A percentile compares a stretch with the other conserved stretches of the same genome.
These are phyloP conservation scores for Colletotrichum filicis DNA, from an alignment of 2,329 filamentous ascomycete species.

Conservation along the genomic window DNA sequence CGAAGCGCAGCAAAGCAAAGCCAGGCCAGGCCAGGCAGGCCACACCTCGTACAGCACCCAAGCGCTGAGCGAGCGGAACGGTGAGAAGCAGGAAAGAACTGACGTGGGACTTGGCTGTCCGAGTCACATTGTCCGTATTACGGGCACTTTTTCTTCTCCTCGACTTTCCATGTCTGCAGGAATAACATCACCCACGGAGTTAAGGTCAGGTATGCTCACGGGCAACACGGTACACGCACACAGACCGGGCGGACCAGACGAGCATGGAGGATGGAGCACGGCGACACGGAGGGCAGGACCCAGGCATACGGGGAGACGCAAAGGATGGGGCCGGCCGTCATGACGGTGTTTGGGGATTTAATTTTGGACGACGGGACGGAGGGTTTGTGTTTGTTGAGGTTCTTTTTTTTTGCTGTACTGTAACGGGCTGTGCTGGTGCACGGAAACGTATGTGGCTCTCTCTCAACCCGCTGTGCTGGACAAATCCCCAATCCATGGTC, in stretches of 20 bases:
- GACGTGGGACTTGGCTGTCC: not conserved
- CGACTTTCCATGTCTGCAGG: not conserved
- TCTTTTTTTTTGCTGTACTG: not conserved
- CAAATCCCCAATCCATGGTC: not conserved
- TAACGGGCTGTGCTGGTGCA: not conserved
- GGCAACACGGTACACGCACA: not conserved
- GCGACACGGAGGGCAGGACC: slow-evolving; percentile 18
- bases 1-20: too few relatives aligned
- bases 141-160: not conserved
- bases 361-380: slow-evolving; percentile 30
- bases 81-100: not conserved
- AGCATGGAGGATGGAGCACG: not conserved
- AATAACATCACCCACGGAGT: not conserved
- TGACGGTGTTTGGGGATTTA: slow-evolving; percentile 26
- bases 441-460: not conserved
- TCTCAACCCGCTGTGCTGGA: too few relatives aligned
- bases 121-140: not conserved
- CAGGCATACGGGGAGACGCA: slow-evolving; percentile 25
- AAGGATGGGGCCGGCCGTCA: slow-evolving; percentile 19
- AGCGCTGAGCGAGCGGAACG: not conserved
- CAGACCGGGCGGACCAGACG: slow-evolving; percentile 11
- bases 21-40: not conserved
- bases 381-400: slow-evolving; percentile 25
- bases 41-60: not conserved
- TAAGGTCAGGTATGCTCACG: not conserved